Base-by-base conservation (phyloP, 2,329 filamentous ascomycete genomes). In the Colletotrichum aenigma region DNA sequence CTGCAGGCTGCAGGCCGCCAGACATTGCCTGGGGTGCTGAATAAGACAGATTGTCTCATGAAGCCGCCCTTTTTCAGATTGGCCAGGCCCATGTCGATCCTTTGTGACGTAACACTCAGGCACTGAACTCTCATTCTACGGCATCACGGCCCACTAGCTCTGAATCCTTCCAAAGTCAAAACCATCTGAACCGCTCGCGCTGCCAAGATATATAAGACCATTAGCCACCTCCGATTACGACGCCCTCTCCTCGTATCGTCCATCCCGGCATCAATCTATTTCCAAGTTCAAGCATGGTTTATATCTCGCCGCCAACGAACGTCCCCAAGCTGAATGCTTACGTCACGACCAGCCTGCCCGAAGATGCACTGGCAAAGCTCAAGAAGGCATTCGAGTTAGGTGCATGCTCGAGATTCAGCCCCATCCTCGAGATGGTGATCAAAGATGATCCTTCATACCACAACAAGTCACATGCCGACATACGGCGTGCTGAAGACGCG, bases 341-440 rank as follows among this genome's bases (percentile, higher is more conserved):
- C 13, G 9, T 67, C 18, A 48, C 48, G 13, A 34, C 48, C 2
- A 24, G n/a, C 13, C n/a, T 58, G 3, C 32, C 48, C 26, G 10
- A n/a, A 3, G 65, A 56, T 6, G 48, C 21, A 13, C 30, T 67
- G 13, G 28, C 12, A 12, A 56, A 21, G 28, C 18, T 80, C 70
- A 80, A 80, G 67, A 62, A 69, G 2, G 52, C 69, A 4, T 81
- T 81, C 43, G 78, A 80, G 32, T 34, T 78, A 30, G 79, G 79
- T 26, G 76, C 78, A 6, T 69, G 68, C 52, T 71, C 78, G 13
- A 73, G 75, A 7, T 79, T 81, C 52, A 34, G n/a, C 15, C 73
- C 78, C 4, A 73, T 74, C 55, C 73, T 81, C 2, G 77, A 80
- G 55, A 76, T 81, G 32, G 73, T 79, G n/a, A 79, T 80, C 34